Evolutionary conservation across 345 rosid species (phyloP), one percentile per base, ranked within the genome.

Genomic region (Eucalyptus coolabah): DNA sequence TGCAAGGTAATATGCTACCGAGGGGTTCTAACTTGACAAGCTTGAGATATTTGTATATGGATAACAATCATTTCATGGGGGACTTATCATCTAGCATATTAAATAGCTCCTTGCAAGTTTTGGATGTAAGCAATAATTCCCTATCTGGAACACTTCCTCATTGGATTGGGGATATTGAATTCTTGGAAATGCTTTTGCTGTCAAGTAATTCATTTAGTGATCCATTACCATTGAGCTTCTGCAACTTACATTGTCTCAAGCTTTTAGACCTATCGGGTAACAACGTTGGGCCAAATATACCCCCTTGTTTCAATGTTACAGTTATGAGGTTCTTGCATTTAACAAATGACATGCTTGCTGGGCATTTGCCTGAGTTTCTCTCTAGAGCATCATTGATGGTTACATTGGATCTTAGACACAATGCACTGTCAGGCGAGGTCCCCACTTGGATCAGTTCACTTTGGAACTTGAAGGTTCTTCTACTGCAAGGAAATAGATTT

Each of bases 61-160:
- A 16, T 8, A 32, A 2, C 2, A 67, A 67, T 67, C 1, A 2
- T 32, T 67, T 67, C 42, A 17, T 0, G 3, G 80, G 80, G 42
- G 23, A 17, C 23, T 8, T 67, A 9, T 67, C 80, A 3, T 6
- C 23, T 30, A 0, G 5, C 34, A 63, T 63, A 30, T 63, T 63
- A 14, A 13, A 13, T 3, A 63, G 72, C 34, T 30, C 72, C 5
- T 30, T 63, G 72, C 9, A 13, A 7, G 37, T n/a, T 8, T 32
- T 90, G 47, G 92, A 92, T 87, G 85, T 92, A 15, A 86, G 92
- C 30, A 86, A 86, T 8, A 93, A 93, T 50, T 15, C 37, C 23
- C 54, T 93, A 8, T 49, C 28, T 0, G 92, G 92, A 12, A 59
- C 19, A 2, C 87, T 93, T 83, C 92, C 93, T 7, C 6, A 87